Evolutionary conservation across 1,284 basidiomycete species (phyloP), one percentile per base, ranked within the genome.

Genomic region (Macrocybe sp.): DNA sequence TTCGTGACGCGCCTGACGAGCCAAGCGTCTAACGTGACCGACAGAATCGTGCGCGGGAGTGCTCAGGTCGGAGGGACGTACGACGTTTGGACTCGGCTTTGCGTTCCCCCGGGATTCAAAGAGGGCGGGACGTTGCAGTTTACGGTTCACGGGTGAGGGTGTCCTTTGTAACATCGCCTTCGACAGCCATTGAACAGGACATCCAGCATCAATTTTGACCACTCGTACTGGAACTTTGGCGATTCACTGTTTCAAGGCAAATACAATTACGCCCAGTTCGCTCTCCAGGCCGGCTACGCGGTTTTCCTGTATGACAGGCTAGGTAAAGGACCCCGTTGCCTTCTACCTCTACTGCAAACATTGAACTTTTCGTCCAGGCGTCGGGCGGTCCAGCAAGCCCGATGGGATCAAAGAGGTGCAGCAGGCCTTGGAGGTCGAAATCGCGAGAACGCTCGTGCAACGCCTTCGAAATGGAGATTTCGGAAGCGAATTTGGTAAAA

Each of bases 281-380:
- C 62, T 1, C 45, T 59, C 9, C 49, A 52, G 10, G 55, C 56
- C 9, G 64, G 64, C 6, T 59, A 64, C 43, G 55, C 60, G 6
- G 55, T 63, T n/a, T 58, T 70, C 38, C 50, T 60, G 22, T 69
- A 64, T 45, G 67, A 70, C 43, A 52, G 66, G 39, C 54, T 69
- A 6, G 65, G 67, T 51, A 52, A 30, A 32, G 7, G 6, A 10
- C 6, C 14, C 35, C 28, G 22, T 46, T 1, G n/a, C 9, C 10
- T 29, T 33, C 29, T 32, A 44, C 31, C 28, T 41, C n/a, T 55
- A n/a, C 35, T 52, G 28, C 32, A 32, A 43, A 30, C 14, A 11
- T 12, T 9, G 8, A 2, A 12, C 4, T 8, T 22, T 22, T 22
- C 4, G 22, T 22, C 22, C 22, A 63, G 56, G 58, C 37, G 44